Conservation (phyloP, 116 monocot species). For the Zostera marina region DNA sequence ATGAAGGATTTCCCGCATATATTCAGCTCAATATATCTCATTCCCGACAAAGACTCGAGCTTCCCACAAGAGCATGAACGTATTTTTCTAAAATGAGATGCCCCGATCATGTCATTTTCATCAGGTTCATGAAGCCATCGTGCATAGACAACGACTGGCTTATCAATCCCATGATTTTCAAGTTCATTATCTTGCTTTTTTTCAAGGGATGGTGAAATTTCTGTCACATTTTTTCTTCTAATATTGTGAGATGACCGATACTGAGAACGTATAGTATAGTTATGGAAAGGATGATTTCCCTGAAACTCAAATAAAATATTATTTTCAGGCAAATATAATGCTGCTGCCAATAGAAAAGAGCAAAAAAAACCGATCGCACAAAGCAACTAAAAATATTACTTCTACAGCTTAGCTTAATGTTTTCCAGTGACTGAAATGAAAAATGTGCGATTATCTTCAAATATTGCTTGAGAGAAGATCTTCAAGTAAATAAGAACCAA, state of each 20-base stretch:
- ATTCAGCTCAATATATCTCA: slow-evolving; percentile 50
- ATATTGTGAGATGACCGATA: slow-evolving; percentile 33
- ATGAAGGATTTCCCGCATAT: slow-evolving; percentile 94
- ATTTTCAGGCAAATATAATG: neutral
- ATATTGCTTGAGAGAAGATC: too few relatives aligned
- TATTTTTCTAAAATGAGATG: slow-evolving; percentile 79
- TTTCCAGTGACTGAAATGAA: too few relatives aligned
- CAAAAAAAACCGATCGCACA: too few relatives aligned
- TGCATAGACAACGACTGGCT: slow-evolving; percentile 19
- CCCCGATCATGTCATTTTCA: slow-evolving; percentile 59
- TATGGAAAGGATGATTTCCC: slow-evolving; percentile 94
- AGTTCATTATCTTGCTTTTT: slow-evolving; percentile 7
- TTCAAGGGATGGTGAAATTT: neutral
- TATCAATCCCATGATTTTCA: slow-evolving; percentile 6
- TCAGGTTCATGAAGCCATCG: slow-evolving; percentile 90
- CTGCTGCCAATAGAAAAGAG: too few relatives aligned
- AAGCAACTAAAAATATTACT: too few relatives aligned
- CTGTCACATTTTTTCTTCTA: slow-evolving; percentile 5
- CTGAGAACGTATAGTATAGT: slow-evolving; percentile 67
- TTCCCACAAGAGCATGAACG: slow-evolving; percentile 54
- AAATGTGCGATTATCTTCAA: too few relatives aligned
- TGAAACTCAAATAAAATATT: slow-evolving; percentile 10
- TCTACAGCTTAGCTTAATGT: too few relatives aligned
- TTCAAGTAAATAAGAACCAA: too few relatives aligned
- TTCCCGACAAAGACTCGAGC: slow-evolving; percentile 33